These are phyloP conservation scores for Picea glauca DNA, from an alignment of 75 land plant species.

Conservation along the genomic window DNA sequence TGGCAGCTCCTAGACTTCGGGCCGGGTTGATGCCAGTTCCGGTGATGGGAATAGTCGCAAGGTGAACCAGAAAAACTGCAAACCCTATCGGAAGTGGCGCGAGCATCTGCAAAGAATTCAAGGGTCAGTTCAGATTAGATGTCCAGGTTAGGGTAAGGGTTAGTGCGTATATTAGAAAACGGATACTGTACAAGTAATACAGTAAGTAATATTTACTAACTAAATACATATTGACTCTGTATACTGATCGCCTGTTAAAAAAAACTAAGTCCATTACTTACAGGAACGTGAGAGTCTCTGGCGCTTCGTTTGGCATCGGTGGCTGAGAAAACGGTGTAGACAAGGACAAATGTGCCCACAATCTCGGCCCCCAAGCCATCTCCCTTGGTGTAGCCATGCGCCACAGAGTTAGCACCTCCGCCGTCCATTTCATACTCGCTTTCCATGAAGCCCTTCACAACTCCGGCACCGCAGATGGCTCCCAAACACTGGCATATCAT, in stretches of 20 bases:
- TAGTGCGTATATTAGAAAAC: too few relatives aligned
- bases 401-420: constrained; percentile 40
- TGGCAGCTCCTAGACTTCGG: constrained; percentile 33
- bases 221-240: too few relatives aligned
- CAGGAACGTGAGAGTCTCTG: constrained; percentile 46
- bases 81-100: constrained; percentile 49
- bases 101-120: neutral
- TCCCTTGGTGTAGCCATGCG: constrained; percentile 45
- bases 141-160: too few relatives aligned
- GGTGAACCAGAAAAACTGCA: constrained; percentile 42
- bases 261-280: neutral
- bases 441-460: constrained; percentile 43
- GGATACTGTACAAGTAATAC: too few relatives aligned
- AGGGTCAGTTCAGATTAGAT: too few relatives aligned
- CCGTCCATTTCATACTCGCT: constrained; percentile 16
- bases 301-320: constrained; percentile 49
- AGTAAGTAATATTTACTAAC: too few relatives aligned
- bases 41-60: constrained; percentile 45
- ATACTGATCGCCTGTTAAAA: too few relatives aligned
- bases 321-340: constrained; percentile 48
- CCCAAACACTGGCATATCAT: constrained; percentile 38
- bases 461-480: constrained; percentile 38
- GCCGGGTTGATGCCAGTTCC: constrained; percentile 49
- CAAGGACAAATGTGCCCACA: constrained; percentile 41
- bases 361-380: constrained; percentile 46